Percentiles rank a stretch among this genome's conserved stretches.
These are phyloP conservation scores for Mesembryanthemum crystallinum DNA, from an alignment of 148 eudicot species.

Conservation along the genomic window DNA sequence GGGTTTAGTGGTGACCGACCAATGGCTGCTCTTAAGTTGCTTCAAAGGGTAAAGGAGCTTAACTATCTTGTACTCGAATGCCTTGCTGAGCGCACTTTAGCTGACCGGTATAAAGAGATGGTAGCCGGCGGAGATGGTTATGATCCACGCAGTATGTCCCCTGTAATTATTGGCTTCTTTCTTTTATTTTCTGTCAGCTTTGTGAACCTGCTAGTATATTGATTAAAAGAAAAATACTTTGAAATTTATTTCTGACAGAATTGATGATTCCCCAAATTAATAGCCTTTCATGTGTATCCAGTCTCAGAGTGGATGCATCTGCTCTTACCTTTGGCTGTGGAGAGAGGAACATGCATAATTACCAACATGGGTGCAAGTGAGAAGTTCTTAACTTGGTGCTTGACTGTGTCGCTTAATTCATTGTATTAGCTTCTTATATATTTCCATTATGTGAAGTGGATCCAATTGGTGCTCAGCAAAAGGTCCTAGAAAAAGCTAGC, in stretches of 20 bases:
- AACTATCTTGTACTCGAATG: slow-evolving; percentile 93
- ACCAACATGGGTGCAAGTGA: slow-evolving; percentile 99
- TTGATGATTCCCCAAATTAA: background rate
- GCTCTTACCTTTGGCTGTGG: slow-evolving; percentile 90
- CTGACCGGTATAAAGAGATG: slow-evolving; percentile 65
- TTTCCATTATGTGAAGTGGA: slow-evolving; percentile 38
- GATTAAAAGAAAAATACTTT: background rate
- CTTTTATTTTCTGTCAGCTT: background rate
- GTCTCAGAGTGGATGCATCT: slow-evolving; percentile 92
- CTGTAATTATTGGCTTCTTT: slow-evolving; percentile 9
- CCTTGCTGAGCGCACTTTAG: slow-evolving; percentile 95
- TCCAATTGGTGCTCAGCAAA: slow-evolving; percentile 71
- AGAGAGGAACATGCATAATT: slow-evolving; percentile 79
- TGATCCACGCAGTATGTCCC: slow-evolving; percentile 83
- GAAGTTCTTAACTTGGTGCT: slow-evolving; percentile 14
- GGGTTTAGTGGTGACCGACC: slow-evolving; percentile 97
- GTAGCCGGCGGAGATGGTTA: slow-evolving; percentile 76
- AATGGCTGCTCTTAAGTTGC: slow-evolving; percentile 83
- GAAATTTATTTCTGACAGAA: background rate
- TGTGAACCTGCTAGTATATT: no score
- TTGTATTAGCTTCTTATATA: slow-evolving; percentile 5
- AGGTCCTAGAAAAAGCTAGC: slow-evolving; percentile 68
- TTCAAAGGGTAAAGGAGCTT: slow-evolving; percentile 71
- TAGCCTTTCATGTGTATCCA: slow-evolving; percentile 33
- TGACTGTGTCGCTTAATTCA: slow-evolving; percentile 4